Evolutionary conservation across 2,329 filamentous ascomycete genomes (phyloP), one percentile per base, ranked within the genome.

Genomic region (Diplodia intermedia): DNA sequence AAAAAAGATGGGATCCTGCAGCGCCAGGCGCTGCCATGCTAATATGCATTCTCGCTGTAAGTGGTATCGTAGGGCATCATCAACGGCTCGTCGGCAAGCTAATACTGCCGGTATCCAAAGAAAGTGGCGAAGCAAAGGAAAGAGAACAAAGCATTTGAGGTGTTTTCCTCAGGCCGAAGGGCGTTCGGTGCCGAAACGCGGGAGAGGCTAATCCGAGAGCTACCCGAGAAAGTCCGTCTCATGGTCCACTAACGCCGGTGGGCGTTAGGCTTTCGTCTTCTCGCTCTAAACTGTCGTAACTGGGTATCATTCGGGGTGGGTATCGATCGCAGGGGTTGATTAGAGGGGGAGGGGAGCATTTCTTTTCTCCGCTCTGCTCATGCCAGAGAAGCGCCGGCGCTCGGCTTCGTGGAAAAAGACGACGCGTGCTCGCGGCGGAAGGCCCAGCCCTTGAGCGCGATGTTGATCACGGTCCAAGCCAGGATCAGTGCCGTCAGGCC

Each of bases 381-480:
- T 31, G 65, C 53, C 54, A 67, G 55, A 50, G 61, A 65, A 53
- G 65, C 55, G 53, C 65, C 55, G 65, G 40, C 43, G 50, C 54
- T 36, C 18, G 31, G 54, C 31, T 53, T 60, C 18, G 53, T 26
- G 26, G 26, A 12, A 23, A 66, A 38, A 29, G 65, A 26, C 29
- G 38, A 47, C 26, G 23, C 69, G 63, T 70, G 73, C 71, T 82
- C 80, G 66, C 73, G 79, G 26, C 79, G 75, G 18, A 77, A 72
- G 3, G 92, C 93, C 93, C 93, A 97, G 31, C 93, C 94, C 80
- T 97, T 97, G 76, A 97, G 81, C 31, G 93, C 90, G 69, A 97
- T 87, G 12, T 91, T 82, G 33, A 93, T 75, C 23, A 96, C 86
- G 66, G 91, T 86, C 89, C 92, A 97, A 0, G 93, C 89, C 91